A percentile compares a stretch with the other conserved stretches of the same genome.
Evolutionary conservation across 2,329 filamentous ascomycete genomes (phyloP).

Genomic region (Colletotrichum sp.): DNA sequence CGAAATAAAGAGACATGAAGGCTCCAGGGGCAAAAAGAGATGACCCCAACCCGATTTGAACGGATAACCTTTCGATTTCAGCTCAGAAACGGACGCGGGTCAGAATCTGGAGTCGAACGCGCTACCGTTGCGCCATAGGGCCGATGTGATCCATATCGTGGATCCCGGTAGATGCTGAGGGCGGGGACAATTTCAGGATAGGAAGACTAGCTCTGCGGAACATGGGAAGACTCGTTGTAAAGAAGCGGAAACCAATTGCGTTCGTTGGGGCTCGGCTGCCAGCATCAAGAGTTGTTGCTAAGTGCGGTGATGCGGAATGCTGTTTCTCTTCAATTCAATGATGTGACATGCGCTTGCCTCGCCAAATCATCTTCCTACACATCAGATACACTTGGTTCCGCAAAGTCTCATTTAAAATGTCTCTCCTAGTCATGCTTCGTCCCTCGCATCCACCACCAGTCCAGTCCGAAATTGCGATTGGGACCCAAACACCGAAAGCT

Average conservation of each 20-base stretch:
- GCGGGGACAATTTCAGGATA: background rate
- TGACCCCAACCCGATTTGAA: slow-evolving; percentile 11
- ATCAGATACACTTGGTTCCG: background rate
- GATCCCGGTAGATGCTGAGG: background rate
- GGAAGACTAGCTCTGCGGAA: background rate
- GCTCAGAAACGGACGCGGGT: too few species aligned
- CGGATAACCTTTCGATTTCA: slow-evolving; percentile 1
- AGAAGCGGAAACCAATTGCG: background rate
- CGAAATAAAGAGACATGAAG: background rate
- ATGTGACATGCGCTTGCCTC: background rate
- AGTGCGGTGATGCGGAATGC: background rate
- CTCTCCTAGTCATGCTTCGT: background rate
- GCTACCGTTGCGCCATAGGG: slow-evolving; percentile 13
- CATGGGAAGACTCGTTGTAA: background rate
- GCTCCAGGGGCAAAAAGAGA: background rate
- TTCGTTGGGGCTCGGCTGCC: background rate
- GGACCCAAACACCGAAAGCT: background rate
- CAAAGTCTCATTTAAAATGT: background rate
- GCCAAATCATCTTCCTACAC: background rate
- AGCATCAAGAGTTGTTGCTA: background rate
- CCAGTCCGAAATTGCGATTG: fast-evolving
- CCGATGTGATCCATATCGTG: background rate
- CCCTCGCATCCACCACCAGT: background rate
- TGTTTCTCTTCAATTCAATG: background rate
- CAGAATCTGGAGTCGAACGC: slow-evolving; percentile 3